Conservation (phyloP, 108 stramenopile genomes). For the Cyclotella distinguenda region DNA sequence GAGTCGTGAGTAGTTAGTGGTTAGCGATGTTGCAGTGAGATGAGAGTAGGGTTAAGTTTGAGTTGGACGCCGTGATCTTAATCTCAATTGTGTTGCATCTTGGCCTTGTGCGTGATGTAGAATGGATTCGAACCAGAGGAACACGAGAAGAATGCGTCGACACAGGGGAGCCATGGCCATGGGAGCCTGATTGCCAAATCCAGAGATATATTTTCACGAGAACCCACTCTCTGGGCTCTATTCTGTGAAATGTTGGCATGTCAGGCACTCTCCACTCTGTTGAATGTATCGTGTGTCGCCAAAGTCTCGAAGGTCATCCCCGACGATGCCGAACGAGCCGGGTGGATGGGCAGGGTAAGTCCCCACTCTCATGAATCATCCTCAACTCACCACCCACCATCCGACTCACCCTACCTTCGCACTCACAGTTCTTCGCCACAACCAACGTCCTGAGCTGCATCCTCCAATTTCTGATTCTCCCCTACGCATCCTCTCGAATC, state of each 20-base stretch:
- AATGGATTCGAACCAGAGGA: conserved; percentile 62
- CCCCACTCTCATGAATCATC: too few relatives aligned
- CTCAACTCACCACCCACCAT: neutral
- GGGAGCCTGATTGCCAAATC: conserved; percentile 51
- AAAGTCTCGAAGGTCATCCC: conserved; percentile 59
- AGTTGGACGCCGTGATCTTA: neutral
- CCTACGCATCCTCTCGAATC: conserved; percentile 44
- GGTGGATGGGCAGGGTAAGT: conserved; percentile 66
- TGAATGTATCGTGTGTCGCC: conserved; percentile 74
- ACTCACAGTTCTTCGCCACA: conserved; percentile 58
- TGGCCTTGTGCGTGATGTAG: conserved; percentile 1
- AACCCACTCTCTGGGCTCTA: conserved; percentile 74
- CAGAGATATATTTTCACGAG: conserved; percentile 61
- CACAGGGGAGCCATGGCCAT: conserved; percentile 31
- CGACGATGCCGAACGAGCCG: conserved; percentile 69
- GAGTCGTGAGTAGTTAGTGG: neutral
- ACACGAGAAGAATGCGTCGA: conserved; percentile 32
- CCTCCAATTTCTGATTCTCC: conserved; percentile 77
- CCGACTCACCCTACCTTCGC: neutral
- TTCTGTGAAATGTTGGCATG: conserved; percentile 83
- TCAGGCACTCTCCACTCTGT: conserved; percentile 75
- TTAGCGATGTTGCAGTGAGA: neutral
- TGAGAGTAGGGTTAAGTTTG: neutral
- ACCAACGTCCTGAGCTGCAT: conserved; percentile 59
- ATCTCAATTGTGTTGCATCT: neutral